These are phyloP conservation scores for Bondarzewia mesenterica DNA, from an alignment of 1,284 basidiomycete genomes.

Conservation along the genomic window DNA sequence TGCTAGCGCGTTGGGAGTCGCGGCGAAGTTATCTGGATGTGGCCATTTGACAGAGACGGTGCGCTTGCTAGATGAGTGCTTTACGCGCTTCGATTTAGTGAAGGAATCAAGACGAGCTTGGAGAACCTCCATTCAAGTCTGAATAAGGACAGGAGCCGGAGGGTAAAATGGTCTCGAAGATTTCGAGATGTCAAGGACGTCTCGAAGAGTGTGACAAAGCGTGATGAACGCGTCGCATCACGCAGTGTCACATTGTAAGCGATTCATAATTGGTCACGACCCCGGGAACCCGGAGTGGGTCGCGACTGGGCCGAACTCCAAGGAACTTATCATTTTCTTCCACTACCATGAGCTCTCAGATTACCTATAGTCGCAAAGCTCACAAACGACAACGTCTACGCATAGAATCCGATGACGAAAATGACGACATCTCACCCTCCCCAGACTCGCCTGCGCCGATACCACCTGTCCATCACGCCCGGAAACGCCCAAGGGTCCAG, in stretches of 20 bases:
- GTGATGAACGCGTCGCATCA: constrained; percentile 7
- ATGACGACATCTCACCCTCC: not conserved
- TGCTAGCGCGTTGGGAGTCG: constrained; percentile 65
- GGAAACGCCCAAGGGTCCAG: constrained; percentile 13
- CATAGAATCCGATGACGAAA: not conserved
- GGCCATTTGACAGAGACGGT: constrained; percentile 54
- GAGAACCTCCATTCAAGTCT: constrained; percentile 41
- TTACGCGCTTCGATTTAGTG: constrained; percentile 33
- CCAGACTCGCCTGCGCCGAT: not conserved
- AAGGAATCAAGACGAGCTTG: constrained; percentile 56
- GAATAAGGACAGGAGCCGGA: not conserved
- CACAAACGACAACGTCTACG: constrained; percentile 19
- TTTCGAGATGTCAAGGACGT: not conserved
- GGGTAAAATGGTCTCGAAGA: not conserved
- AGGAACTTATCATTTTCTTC: too few species aligned
- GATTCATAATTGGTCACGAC: not conserved
- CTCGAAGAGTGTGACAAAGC: not conserved
- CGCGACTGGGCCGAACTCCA: too few species aligned
- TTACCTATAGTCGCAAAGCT: constrained; percentile 35
- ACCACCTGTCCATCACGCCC: not conserved
- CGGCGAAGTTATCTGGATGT: constrained; percentile 47
- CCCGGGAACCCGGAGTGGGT: too few species aligned
- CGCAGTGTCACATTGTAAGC: not conserved
- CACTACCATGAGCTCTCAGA: constrained; percentile 12
- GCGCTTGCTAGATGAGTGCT: constrained; percentile 28